Percentiles rank a stretch among this genome's conserved stretches.
phyloP scores from a whole-genome alignment of 2,329 filamentous ascomycete species.

The Chaetomium strumarium region DNA sequence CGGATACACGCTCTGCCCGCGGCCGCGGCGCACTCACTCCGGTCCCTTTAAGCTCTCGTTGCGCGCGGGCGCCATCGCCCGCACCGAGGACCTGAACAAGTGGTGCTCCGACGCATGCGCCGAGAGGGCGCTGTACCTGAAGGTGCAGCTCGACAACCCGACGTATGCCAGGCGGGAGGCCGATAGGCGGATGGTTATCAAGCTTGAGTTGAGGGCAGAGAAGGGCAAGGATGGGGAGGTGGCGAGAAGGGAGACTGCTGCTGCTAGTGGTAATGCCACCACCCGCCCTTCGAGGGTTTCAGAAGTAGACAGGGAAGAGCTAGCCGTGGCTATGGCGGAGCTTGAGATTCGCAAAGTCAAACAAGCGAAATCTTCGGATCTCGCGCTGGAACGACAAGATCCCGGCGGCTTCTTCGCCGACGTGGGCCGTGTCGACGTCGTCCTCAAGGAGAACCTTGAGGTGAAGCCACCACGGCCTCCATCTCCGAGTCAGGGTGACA shows the following conservation, averaged over 20 bases:
- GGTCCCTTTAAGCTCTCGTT: slow-evolving; percentile 61
- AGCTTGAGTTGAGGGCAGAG: slow-evolving; percentile 44
- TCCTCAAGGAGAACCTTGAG: slow-evolving; percentile 47
- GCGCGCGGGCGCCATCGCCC: slow-evolving; percentile 57
- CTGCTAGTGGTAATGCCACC: background rate
- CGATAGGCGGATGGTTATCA: slow-evolving; percentile 43
- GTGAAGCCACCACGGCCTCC: slow-evolving; percentile 36
- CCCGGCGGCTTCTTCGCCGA: slow-evolving; percentile 11
- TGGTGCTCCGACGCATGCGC: slow-evolving; percentile 85
- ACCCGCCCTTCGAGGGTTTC: background rate
- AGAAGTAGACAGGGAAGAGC: slow-evolving; percentile 1
- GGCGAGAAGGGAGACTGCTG: background rate
- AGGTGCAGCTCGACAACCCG: slow-evolving; percentile 76
- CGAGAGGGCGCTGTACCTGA: slow-evolving; percentile 73
- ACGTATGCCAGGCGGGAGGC: slow-evolving; percentile 35
- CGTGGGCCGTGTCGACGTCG: slow-evolving; percentile 38
- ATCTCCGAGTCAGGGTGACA: slow-evolving; percentile 16
- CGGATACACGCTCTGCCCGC: slow-evolving; percentile 71
- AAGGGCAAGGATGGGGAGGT: background rate
- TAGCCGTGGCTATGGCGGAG: slow-evolving; percentile 14
- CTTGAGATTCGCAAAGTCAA: slow-evolving; percentile 15
- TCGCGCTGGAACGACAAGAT: slow-evolving; percentile 28
- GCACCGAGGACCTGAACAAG: slow-evolving; percentile 66
- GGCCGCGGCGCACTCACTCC: slow-evolving; percentile 43
- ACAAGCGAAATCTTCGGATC: slow-evolving; percentile 10